Evolutionary conservation across 345 rosid genomes (phyloP), one percentile per base, ranked within the genome.

Genomic region (Citrus inodora): DNA sequence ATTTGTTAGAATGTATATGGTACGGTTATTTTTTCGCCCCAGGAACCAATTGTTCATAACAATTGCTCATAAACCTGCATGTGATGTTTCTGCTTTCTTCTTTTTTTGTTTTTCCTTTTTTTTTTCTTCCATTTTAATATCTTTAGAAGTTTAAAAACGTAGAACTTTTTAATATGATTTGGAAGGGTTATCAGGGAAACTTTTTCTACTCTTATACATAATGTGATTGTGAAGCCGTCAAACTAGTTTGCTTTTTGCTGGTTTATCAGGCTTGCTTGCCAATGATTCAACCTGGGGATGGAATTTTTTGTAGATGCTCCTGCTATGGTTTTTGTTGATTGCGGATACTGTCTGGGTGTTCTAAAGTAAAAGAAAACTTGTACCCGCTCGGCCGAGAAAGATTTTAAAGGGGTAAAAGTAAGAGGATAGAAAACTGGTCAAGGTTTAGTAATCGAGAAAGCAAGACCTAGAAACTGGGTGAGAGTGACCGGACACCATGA

Each of bases 391-490:
- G 60, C 30, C 22, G 22, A 63, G 70, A 30, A 74, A 2, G 55
- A 25, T 7, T n/a, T 7, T 56, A 32, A 55, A 42, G 67, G 48
- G 6, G 19, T 61, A 61, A 61, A 37, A 40, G 72, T 40, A 48
- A 3, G n/a, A 51, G 62, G 61, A 48, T 9, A 17, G 71, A 63
- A 17, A 65, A 28, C 46, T 62, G 38, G 77, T 62, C 77, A 62
- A 62, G 69, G 66, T 74, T 61, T 42, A 74, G 77, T 74, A 60
- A 61, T 46, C 67, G 58, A 60, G 30, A 37, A 60, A 74, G 77
- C 53, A 14, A 21, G 63, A 21, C 35, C 16, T 30, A 40, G 33
- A 27, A 58, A 56, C 33, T 30, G 65, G 25, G 35, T 76, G 22
- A 64, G 14, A 21, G 62, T 76, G 73, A 55, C 33, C 38, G 30